Evolutionary conservation across 257 asterid genomes (phyloP), one percentile per base, ranked within the genome.

Genomic region (Solanum sejunctum): DNA sequence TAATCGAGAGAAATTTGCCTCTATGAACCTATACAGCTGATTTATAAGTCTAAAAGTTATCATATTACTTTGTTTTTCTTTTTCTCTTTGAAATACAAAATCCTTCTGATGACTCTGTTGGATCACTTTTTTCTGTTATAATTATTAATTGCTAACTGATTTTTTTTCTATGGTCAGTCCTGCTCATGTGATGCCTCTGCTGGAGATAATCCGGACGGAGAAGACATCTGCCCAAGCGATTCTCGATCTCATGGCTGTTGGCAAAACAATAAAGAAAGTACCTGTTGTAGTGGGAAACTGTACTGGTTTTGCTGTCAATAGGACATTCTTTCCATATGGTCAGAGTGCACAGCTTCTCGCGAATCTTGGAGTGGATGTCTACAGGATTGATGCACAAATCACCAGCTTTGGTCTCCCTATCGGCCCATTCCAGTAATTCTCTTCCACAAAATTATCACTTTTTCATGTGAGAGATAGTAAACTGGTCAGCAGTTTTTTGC

Each of bases 281-380:
- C 97, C 99, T 71, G 98, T 97, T 67, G 96, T 94, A 81, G 99
- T 97, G 87, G 93, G 98, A 86, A 97, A 97, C 87, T 97, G 99
- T 92, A 92, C 96, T 52, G 99, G 99, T 75, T 97, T 97, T 94
- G 99, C 99, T 84, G 99, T 97, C 84, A 97, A 97, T 73, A 90
- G 99, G 87, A 87, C 99, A 85, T 97, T 97, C 93, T 97, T 95
- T 83, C 99, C 99, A 18, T 97, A 97, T 85, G 32, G 80, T 69
- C 99, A 94, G 89, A 89, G 99, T 89, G 98, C 99, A 85, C 92
- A 89, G 2, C 85, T 91, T 85, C 88, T 97, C 91, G 92, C 88
- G 80, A 90, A 97, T 89, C 84, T 97, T 91, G 99, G 99, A 15
- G 98, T 97, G 72, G 99, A 97, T 90, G 89, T 88, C 81, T 95